Evolutionary conservation across 441 rosid species (phyloP), one percentile per base, ranked within the genome.

Genomic region (Manihot esculenta): DNA sequence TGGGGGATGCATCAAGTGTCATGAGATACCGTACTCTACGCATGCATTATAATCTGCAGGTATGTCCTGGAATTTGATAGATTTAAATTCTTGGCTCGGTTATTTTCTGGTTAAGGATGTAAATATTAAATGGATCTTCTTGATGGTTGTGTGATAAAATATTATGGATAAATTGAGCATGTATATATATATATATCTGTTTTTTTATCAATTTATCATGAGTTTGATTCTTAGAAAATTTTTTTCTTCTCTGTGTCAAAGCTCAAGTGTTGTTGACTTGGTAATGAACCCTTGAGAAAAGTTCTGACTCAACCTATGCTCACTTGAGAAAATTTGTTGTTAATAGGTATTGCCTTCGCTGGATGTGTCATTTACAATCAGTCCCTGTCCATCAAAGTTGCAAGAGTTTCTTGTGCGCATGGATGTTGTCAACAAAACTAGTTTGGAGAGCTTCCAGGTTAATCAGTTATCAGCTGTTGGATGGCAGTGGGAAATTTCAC

Each of bases 1-100:
- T 89, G 83, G 93, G 70, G 79, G 89, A 87, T 84, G 79, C 69
- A 76, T 88, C 97, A 78, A 85, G 88, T 80, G 58, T 74, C 86
- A 84, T 96, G 87, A 96, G 80, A 82, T 96, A 88, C 86, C 97
- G 97, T 77, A 85, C 88, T 51, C 84, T 96, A 48, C 88, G 97
- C 71, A 83, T 96, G 94, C 87, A 82, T 81, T 90, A 84, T 82
- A 83, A 81, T 74, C 75, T 93, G 76, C 89, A 88, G 98, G 97
- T 96, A 66, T 66, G 82, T 51, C 48, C 58, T 74, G 73, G 56
- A 67, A 74, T 67, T 41, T 66, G 72, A 21, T 66, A 51, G 70
- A 41, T 21, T 62, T 11, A 65, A 45, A 62, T 54, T 68, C 49
- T 61, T 53, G 45, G 38, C 30, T 60, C 9, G 35, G 21, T 61